phyloP scores from a whole-genome alignment of 148 eudicot genomes.

The Rhododendron molle region DNA sequence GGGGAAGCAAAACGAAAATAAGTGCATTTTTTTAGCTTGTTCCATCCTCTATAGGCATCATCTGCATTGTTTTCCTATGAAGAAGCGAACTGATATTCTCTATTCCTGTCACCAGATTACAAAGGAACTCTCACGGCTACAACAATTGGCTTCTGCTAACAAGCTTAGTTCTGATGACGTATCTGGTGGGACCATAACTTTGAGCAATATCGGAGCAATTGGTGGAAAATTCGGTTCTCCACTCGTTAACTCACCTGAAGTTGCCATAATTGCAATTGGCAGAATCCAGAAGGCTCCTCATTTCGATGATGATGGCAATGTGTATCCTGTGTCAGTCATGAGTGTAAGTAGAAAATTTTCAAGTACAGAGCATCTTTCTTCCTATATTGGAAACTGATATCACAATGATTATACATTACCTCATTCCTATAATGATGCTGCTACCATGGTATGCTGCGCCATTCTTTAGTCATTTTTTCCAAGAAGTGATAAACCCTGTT shows the following conservation, averaged over 20 bases:
- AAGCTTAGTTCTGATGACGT: constrained; percentile 77
- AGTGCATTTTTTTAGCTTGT: neutral
- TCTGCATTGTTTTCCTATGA: neutral
- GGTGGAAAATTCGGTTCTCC: constrained; percentile 98
- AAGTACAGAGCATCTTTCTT: neutral
- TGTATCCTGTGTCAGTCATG: constrained; percentile 69
- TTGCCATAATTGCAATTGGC: constrained; percentile 84
- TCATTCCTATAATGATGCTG: neutral
- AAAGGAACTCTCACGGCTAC: constrained; percentile 75
- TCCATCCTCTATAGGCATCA: neutral
- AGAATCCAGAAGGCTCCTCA: constrained; percentile 68
- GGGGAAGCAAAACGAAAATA: neutral
- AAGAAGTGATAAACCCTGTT: neutral
- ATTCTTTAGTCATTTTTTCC: neutral
- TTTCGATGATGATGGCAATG: constrained; percentile 62
- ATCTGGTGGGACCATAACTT: constrained; percentile 83
- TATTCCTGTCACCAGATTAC: constrained; percentile 51
- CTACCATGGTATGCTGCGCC: neutral
- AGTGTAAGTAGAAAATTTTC: constrained; percentile 44
- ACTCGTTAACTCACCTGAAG: constrained; percentile 78
- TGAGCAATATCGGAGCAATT: constrained; percentile 92
- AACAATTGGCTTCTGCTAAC: constrained; percentile 62
- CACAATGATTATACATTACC: neutral
- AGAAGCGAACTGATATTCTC: neutral
- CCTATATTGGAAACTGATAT: neutral